Evolutionary conservation across 202 grass and related monocot genomes (phyloP).

Genomic region (Bolboschoenoplectus hybrid): DNA sequence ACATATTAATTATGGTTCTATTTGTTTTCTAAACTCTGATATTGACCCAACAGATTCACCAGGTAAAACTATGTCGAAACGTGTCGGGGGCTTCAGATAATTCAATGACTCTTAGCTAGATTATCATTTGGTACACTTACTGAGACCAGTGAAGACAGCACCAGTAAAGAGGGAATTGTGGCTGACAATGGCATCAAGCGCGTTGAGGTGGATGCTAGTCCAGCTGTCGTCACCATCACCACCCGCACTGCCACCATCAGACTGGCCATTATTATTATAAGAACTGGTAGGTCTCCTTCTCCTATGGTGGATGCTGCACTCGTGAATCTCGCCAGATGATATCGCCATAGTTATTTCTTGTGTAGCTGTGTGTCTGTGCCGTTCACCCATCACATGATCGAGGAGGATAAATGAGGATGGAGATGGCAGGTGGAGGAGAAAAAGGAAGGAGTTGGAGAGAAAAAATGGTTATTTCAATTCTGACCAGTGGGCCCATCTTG

Average conservation of each 20-base stretch:
- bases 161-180: slow-evolving; percentile 54
- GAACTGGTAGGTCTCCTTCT: neutral
- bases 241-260: neutral
- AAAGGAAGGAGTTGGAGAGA: slow-evolving; percentile 35
- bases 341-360: neutral
- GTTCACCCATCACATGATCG: neutral
- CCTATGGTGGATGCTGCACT: slow-evolving; percentile 31
- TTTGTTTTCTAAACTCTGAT: no score
- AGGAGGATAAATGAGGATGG: slow-evolving; percentile 20
- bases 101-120: neutral
- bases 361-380: slow-evolving; percentile 6
- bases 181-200: slow-evolving; percentile 45
- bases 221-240: neutral
- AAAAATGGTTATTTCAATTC: neutral
- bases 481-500: neutral
- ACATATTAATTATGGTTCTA: no score
- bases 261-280: neutral
- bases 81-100: neutral
- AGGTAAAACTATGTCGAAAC: neutral
- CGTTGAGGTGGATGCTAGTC: slow-evolving; percentile 39
- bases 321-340: slow-evolving; percentile 28
- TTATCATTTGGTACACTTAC: slow-evolving; percentile 10
- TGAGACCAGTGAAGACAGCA: slow-evolving; percentile 46
- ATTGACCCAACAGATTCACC: neutral
- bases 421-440: neutral